phyloP scores from a whole-genome alignment of 108 stramenopile genomes.

The Skeletonema potamos region DNA sequence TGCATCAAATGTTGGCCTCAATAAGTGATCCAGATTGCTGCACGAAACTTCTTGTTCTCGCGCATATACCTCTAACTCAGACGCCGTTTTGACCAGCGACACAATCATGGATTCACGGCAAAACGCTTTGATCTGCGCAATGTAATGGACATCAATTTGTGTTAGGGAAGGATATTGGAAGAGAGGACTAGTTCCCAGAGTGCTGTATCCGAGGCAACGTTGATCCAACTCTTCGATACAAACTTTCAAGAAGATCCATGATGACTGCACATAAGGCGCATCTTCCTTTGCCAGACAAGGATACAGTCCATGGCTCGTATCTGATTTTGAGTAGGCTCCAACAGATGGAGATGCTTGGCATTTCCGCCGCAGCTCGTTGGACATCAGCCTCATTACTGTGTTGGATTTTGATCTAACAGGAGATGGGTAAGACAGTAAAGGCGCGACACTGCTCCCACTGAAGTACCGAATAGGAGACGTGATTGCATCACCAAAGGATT shows the following conservation, averaged over 20 bases:
- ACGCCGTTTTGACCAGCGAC: slow-evolving; percentile 72
- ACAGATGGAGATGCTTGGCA: slow-evolving; percentile 43
- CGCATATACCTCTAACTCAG: slow-evolving; percentile 84
- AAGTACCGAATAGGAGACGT: slow-evolving; percentile 51
- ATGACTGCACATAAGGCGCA: slow-evolving; percentile 63
- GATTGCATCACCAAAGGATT: slow-evolving; percentile 43
- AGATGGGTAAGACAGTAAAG: slow-evolving; percentile 1
- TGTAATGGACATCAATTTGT: slow-evolving; percentile 84
- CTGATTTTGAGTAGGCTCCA: slow-evolving; percentile 29
- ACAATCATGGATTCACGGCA: slow-evolving; percentile 83
- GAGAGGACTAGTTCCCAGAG: slow-evolving; percentile 54
- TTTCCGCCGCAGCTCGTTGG: slow-evolving; percentile 21
- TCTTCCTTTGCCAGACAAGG: slow-evolving; percentile 71
- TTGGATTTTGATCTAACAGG: background rate
- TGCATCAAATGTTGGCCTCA: slow-evolving; percentile 59
- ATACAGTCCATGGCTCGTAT: slow-evolving; percentile 41
- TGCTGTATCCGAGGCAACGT: slow-evolving; percentile 61
- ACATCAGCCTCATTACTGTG: slow-evolving; percentile 36
- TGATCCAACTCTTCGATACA: slow-evolving; percentile 71
- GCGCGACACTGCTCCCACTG: slow-evolving; percentile 47
- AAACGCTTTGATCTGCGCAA: slow-evolving; percentile 73
- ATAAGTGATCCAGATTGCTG: slow-evolving; percentile 70
- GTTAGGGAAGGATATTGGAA: slow-evolving; percentile 80
- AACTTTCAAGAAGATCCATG: slow-evolving; percentile 66
- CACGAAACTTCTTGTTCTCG: slow-evolving; percentile 79